A percentile compares a stretch with the other conserved stretches of the same genome.
phyloP scores from a whole-genome alignment of 371 early-diverging fungal genomes.

The Batkoa obscura region DNA sequence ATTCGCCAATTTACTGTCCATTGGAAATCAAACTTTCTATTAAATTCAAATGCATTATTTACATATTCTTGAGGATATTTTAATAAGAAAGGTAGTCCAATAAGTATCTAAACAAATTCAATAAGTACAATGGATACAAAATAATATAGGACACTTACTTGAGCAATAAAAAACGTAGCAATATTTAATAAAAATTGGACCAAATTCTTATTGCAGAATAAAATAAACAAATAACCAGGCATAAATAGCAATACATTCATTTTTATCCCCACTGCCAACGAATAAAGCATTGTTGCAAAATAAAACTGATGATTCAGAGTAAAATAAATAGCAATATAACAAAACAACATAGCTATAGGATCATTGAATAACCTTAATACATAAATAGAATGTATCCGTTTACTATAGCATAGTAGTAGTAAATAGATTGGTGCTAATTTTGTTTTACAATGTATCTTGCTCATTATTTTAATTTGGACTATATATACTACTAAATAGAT shows the following conservation, averaged over 20 bases:
- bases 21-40: constrained; percentile 56
- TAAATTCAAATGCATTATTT: constrained; percentile 64
- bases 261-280: constrained; percentile 72
- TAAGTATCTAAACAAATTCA: constrained; percentile 16
- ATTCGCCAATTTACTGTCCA: constrained; percentile 95
- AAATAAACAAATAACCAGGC: constrained; percentile 58
- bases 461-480: constrained; percentile 33
- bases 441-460: constrained; percentile 25
- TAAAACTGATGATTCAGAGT: constrained; percentile 30
- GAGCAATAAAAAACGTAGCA: constrained; percentile 13
- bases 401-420: constrained; percentile 40
- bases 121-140: constrained; percentile 1
- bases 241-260: constrained; percentile 84
- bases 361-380: constrained; percentile 83
- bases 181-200: constrained; percentile 25
- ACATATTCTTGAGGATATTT: constrained; percentile 40
- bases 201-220: constrained; percentile 35
- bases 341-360: constrained; percentile 62
- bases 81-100: constrained; percentile 54
- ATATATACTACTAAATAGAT: constrained; percentile 59
- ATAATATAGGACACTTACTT: not conserved
- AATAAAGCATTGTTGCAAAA: constrained; percentile 32
- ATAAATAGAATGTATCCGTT: constrained; percentile 77
- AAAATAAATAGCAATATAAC: constrained; percentile 38
- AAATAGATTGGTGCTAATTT: constrained; percentile 42